Base-by-base conservation (phyloP, 495 filamentous ascomycete species). In the Neurospora sp. region DNA sequence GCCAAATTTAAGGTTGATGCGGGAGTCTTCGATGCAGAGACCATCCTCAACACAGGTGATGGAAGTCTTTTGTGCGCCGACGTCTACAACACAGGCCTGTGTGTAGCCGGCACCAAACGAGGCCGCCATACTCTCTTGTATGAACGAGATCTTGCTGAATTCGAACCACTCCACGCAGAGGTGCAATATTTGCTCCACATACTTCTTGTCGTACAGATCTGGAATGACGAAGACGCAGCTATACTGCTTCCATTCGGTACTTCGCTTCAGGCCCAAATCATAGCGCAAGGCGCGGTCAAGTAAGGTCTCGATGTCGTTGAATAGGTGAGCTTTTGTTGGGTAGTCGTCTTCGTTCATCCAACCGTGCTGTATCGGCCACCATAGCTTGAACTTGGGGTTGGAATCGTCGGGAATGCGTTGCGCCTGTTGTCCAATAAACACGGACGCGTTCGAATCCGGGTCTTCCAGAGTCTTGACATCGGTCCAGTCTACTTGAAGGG, bases 41-140 rank as follows among this genome's bases (percentile, higher is more conserved):
- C 96, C 96, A 79, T 99, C 96, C 78, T 99, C 96, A 38, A 98
- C 96, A 78, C 96, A 99, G 77, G 94, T 94, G 44, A 99, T 93
- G 2, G 96, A 97, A 4, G 96, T 98, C 85, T 99, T 99, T 82
- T 98, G 94, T 4, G 96, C 96, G 20, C 96, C 96, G 54, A 98
- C 92, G 80, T 99, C 96, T 6, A 99, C 94, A 72, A 99, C 93
- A 78, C 96, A 98, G 20, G 93, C 92, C 54, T 89, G 92, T 6
- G 93, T 94, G 77, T 94, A 97, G 2, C 96, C 96, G 14, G 94
- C 96, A n/a, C 96, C 96, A 79, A 96, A 99, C 0, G 93, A 94
- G 20, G 94, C 96, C 4, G 94, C 94, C 74, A 98, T 86, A 73
- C 93, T 96, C 82, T 99, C 96, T 76, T 99, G 96, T 69, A 98